Base-by-base conservation (phyloP, 2,329 filamentous ascomycete genomes). In the Beauveria rudraprayagi region DNA sequence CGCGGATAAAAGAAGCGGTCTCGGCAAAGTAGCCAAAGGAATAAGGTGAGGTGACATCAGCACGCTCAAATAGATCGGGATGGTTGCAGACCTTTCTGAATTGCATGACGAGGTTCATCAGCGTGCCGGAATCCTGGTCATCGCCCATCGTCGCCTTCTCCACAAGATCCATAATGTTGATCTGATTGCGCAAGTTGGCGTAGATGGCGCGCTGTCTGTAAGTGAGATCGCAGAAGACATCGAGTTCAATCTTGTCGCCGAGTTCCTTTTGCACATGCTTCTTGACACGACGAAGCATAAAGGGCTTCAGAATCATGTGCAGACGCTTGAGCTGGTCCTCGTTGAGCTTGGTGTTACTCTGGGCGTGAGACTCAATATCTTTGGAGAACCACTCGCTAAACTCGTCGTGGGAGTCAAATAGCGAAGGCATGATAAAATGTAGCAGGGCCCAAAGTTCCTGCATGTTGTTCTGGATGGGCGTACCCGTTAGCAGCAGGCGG, bases 21-120 rank as follows among this genome's bases (percentile, higher is more conserved):
- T 99, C 94, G 16, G 92, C 94, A 74, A 93, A 99, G 71, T 88
- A 85, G n/a, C 87, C 85, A 67, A 89, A 86, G 1, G 91, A 89
- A 68, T 93, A 88, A 0, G 94, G 91, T 9, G 92, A 96, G 26
- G 84, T 88, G 9, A 91, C 96, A 63, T 97, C 93, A 10, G 93
- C 92, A 51, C 94, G 88, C 75, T 99, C 92, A 67, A 99, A 99
- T 40, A 99, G 77, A 75, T 99, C 94, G 0, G 94, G 94, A 72
- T 99, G 94, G 71, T 99, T 99, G 78, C 94, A 99, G 61, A 99
- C 94, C 77, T 99, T 99, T 68, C 94, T 86, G 83, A 99, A 99
- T 76, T 99, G 94, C 94, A 99, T 99, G 65, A 99, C 94, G 66
- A 99, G 80, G 75, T 99, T 99, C 94, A 99, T 97, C 69, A 99